Evolutionary conservation across 306 rosid species (phyloP), one percentile per base, ranked within the genome.

Genomic region (Fragaria ananassa): DNA sequence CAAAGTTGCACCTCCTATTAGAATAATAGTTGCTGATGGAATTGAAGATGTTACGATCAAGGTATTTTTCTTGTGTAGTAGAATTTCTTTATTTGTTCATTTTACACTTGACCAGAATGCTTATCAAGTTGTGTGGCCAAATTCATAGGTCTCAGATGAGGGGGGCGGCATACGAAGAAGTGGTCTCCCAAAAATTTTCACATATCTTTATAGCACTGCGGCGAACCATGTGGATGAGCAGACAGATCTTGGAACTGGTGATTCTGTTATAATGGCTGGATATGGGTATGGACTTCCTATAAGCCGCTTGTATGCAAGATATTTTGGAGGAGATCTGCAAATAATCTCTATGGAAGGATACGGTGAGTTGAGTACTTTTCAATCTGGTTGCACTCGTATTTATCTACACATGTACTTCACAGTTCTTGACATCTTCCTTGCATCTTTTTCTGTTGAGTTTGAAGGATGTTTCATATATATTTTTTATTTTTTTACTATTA

Each of bases 191-290:
- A 91, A 80, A 82, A 88, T 93, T 70, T 93, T 93, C 78, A 93
- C 98, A 10, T 93, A 93, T 82, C 93, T 93, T n/a, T 93, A 93
- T 77, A 91, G 96, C 79, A 93, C 98, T 37, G 98, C 98, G 63
- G 84, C 39, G 76, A 88, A 88, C 77, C 98, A 93, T 18, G 75
- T 91, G 86, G 91, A 93, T 58, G 93, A 91, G 78, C 79, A 87
- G 66, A 41, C 79, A 0, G 92, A 93, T 81, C 87, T 93, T 54
- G 91, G 93, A 47, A 74, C 68, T 44, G 85, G 82, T 23, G 88
- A 91, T 66, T 58, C 83, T 29, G 97, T 88, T 74, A 91, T 92
- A 53, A 91, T 93, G 97, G 97, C 97, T 82, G 97, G 98, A 60
- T 93, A 93, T 80, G 98, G 98, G 58, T 91, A 89, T 65, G 97